phyloP scores from a whole-genome alignment of 2,329 filamentous ascomycete species.

The Calonectria ilicicola region DNA sequence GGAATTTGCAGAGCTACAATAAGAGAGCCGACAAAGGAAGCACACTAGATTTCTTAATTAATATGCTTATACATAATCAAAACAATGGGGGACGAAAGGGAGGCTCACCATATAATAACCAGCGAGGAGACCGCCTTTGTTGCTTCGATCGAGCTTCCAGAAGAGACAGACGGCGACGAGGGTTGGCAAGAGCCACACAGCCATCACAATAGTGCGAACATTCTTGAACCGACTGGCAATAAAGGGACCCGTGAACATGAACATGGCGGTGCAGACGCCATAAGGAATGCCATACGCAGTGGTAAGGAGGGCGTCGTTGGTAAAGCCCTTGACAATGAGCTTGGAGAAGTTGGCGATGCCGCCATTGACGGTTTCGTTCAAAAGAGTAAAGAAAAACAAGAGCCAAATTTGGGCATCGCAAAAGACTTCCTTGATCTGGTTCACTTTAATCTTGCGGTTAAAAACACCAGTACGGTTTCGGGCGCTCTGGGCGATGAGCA shows the following conservation, averaged over 20 bases:
- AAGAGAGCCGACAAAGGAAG: slow-evolving; percentile 63
- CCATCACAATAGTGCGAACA: slow-evolving; percentile 64
- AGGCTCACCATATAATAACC: slow-evolving; percentile 61
- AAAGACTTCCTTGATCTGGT: slow-evolving; percentile 62
- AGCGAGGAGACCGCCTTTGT: slow-evolving; percentile 60
- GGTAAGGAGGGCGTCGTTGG: slow-evolving; percentile 50
- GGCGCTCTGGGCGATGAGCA: slow-evolving; percentile 73
- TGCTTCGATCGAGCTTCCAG: slow-evolving; percentile 58
- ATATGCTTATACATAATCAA: not conserved
- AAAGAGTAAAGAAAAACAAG: slow-evolving; percentile 64
- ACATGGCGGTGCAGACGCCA: slow-evolving; percentile 66
- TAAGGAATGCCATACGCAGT: slow-evolving; percentile 66
- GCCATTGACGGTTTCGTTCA: slow-evolving; percentile 66
- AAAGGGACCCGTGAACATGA: slow-evolving; percentile 64
- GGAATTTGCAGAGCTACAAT: slow-evolving; percentile 67
- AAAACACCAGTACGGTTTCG: slow-evolving; percentile 60
- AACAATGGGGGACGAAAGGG: fast-evolving
- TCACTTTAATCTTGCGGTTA: slow-evolving; percentile 60
- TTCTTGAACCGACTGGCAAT: slow-evolving; percentile 64
- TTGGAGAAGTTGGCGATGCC: slow-evolving; percentile 69
- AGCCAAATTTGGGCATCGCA: slow-evolving; percentile 65
- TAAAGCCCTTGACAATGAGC: slow-evolving; percentile 63
- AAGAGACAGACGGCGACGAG: slow-evolving; percentile 61
- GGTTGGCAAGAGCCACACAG: slow-evolving; percentile 62
- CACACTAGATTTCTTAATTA: slow-evolving; percentile 34